Conservation (phyloP, 2,329 filamentous ascomycete genomes). For the Exophiala xenobiotica region DNA sequence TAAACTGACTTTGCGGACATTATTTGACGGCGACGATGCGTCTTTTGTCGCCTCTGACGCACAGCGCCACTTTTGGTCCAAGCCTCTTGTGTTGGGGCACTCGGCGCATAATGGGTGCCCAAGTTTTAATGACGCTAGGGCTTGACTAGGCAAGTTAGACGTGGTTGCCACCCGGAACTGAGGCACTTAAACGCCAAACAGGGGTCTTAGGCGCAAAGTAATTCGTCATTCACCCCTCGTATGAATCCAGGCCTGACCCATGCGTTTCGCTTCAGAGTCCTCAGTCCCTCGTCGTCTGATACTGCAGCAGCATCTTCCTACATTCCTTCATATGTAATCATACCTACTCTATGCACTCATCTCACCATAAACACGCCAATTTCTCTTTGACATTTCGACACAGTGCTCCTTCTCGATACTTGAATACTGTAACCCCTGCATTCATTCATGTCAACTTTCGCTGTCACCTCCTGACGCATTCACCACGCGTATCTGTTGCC, state of each 20-base stretch:
- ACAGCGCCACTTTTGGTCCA: background rate
- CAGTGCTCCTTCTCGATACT: background rate
- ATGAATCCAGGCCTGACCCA: too few relatives aligned
- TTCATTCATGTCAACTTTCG: background rate
- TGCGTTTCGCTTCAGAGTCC: too few relatives aligned
- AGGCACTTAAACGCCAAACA: background rate
- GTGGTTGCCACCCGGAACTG: too few relatives aligned
- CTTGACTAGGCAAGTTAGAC: too few relatives aligned
- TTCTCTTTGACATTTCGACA: background rate
- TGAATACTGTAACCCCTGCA: too few relatives aligned
- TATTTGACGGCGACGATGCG: too few relatives aligned
- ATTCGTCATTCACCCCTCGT: background rate
- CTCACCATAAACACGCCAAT: background rate
- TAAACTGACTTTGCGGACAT: background rate
- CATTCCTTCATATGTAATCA: background rate
- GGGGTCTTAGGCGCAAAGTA: background rate
- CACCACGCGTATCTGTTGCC: background rate
- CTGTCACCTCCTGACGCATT: background rate
- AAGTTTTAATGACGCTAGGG: background rate
- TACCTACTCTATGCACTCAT: background rate
- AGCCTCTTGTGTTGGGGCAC: background rate
- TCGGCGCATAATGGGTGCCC: too few relatives aligned
- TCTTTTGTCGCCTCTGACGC: too few relatives aligned
- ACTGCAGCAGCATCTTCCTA: background rate
- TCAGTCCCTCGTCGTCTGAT: too few relatives aligned